Evolutionary conservation across 108 stramenopile genomes (phyloP).

Genomic region (Skeletonema grethae): DNA sequence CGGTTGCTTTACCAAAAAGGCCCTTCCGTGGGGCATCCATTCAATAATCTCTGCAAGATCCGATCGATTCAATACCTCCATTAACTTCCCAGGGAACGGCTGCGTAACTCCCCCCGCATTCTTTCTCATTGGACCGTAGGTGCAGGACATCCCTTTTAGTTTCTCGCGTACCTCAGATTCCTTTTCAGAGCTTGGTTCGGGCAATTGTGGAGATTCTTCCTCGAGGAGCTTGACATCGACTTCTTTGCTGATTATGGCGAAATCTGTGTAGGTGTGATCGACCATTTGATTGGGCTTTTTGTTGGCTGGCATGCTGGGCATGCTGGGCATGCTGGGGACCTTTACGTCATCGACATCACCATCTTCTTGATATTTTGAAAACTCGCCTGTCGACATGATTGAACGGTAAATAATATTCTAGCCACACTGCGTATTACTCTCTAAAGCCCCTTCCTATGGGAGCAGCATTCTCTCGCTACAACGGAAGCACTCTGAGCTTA

Average conservation of each 20-base stretch:
- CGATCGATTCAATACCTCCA: constrained; percentile 47
- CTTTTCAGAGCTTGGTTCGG: constrained; percentile 3
- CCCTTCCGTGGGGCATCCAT: constrained; percentile 72
- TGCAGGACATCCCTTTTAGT: constrained; percentile 36
- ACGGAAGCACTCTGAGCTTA: too few relatives aligned
- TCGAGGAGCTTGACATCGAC: constrained; percentile 30
- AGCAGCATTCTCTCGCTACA: too few relatives aligned
- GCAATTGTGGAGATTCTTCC: constrained; percentile 5
- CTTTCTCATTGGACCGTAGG: constrained; percentile 51
- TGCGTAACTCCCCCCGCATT: constrained; percentile 57
- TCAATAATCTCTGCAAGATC: constrained; percentile 43
- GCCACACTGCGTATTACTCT: too few relatives aligned
- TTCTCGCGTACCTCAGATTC: constrained; percentile 26
- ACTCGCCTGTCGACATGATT: not conserved
- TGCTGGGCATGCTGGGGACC: not conserved
- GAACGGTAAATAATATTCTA: not conserved
- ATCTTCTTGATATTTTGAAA: too few relatives aligned
- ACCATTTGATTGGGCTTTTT: constrained; percentile 18
- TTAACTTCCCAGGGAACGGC: constrained; percentile 56
- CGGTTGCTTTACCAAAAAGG: constrained; percentile 68
- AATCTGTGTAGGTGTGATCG: constrained; percentile 57
- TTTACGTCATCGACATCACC: not conserved
- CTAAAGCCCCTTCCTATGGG: too few relatives aligned
- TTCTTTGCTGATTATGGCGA: constrained; percentile 29
- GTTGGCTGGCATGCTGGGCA: not conserved